Base-by-base conservation (phyloP, 108 stramenopile genomes). In the Skeletonema potamos region DNA sequence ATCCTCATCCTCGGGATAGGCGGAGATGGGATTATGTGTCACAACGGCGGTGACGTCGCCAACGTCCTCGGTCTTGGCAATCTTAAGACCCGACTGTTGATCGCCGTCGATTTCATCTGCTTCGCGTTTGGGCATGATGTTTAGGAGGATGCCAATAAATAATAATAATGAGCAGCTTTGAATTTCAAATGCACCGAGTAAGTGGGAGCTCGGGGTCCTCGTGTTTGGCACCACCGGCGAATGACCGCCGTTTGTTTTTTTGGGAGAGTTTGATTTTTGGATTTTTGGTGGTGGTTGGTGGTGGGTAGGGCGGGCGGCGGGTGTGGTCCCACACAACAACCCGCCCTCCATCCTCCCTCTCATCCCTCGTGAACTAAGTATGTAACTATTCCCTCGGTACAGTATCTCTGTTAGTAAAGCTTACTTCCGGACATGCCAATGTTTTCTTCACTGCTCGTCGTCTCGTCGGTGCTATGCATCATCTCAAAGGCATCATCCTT, bases 21-120 rank as follows among this genome's bases (percentile, higher is more conserved):
- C 48, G 48, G 48, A 51, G n/a, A 51, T 51, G 20, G 48, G 48
- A 51, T 51, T 51, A 51, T 51, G 18, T 51, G 48, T 51, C 8
- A 51, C 48, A 0, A 8, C 7, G 15, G 39, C 39, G 39, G 39
- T 15, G 37, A 39, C 39, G n/a, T 51, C 48, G 8, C 22, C 48
- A 9, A 9, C 48, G 6, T n/a, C 20, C 6, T 22, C 48, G 48
- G 48, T 24, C 48, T 51, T 51, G 48, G 48, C 48, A 9, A 51
- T 51, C 8, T 51, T 51, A 20, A 41, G 39, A 41, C 15, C 39
- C 3, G 48, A n/a, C 22, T 20, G 48, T 10, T 51, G 20, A 5
- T 22, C 22, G 6, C 48, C 48, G 20, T 8, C 18, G 20, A 51
- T 20, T 22, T 51, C 48, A 51, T 20, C 48, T 22, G 20, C 20